These are phyloP conservation scores for Polytrichum formosum DNA, from an alignment of 225 moss, liverwort and hornwort species.

Conservation along the genomic window DNA sequence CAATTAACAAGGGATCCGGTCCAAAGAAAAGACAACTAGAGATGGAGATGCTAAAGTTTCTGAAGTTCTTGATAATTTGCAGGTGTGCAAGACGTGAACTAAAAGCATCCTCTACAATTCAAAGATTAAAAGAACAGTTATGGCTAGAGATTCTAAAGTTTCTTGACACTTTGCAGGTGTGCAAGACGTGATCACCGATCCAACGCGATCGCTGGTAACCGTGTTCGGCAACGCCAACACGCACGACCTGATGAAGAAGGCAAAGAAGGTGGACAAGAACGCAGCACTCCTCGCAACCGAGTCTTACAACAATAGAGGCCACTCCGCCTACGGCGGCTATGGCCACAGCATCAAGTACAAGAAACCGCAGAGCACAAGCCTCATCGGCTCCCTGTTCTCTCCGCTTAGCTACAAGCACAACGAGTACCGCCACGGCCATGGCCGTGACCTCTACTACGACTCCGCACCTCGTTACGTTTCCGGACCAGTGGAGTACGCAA, in stretches of 20 bases:
- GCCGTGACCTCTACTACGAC: conserved; percentile 2
- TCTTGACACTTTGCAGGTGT: conserved; percentile 22
- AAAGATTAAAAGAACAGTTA: too few relatives aligned
- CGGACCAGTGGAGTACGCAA: conserved; percentile 15
- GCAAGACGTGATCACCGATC: conserved; percentile 30
- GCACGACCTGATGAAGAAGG: conserved; percentile 33
- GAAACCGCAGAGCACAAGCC: conserved; percentile 3
- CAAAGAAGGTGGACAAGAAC: conserved; percentile 31
- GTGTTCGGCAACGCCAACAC: conserved; percentile 38
- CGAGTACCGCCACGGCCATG: conserved; percentile 2
- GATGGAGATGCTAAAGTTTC: too few relatives aligned
- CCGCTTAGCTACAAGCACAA: conserved; percentile 10
- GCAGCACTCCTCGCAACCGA: conserved; percentile 29
- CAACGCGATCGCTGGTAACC: conserved; percentile 27
- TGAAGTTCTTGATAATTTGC: too few relatives aligned
- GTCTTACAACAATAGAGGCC: conserved; percentile 15
- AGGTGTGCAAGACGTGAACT: too few relatives aligned
- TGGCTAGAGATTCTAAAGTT: too few relatives aligned
- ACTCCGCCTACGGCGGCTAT: conserved; percentile 1
- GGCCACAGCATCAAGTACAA: conserved; percentile 8
- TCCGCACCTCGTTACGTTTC: not conserved
- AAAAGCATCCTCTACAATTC: too few relatives aligned
- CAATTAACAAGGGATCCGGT: too few relatives aligned
- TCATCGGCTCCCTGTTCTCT: not conserved
- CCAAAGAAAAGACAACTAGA: too few relatives aligned